These are phyloP conservation scores for Aspergillus viridinutans DNA, from an alignment of 2,329 filamentous ascomycete genomes.

Conservation along the genomic window DNA sequence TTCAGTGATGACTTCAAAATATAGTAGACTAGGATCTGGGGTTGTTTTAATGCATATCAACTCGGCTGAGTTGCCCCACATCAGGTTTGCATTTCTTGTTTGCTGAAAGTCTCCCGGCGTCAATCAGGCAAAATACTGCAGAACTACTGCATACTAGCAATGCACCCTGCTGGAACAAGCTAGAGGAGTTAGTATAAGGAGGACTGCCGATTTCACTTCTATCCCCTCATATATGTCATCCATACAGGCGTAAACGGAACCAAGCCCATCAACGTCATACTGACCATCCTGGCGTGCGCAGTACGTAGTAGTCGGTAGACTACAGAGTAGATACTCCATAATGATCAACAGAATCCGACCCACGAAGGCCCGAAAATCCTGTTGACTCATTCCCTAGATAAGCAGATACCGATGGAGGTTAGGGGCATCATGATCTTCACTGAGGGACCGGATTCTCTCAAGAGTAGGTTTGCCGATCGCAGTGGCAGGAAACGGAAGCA, in stretches of 20 bases:
- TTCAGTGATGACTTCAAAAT: conserved; percentile 1
- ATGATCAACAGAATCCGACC: neutral
- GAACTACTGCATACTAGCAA: neutral
- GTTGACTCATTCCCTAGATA: neutral
- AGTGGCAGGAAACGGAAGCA: neutral
- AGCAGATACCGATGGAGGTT: neutral
- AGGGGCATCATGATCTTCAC: neutral
- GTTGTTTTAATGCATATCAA: neutral
- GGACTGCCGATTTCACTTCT: neutral
- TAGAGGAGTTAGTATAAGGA: neutral
- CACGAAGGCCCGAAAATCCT: neutral
- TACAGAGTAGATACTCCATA: too few species aligned
- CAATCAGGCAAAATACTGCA: neutral
- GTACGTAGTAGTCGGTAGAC: too few species aligned
- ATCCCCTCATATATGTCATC: neutral
- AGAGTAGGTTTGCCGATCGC: neutral
- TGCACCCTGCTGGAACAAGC: neutral
- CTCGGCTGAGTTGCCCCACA: conserved; percentile 8
- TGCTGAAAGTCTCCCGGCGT: neutral
- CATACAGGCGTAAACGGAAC: neutral
- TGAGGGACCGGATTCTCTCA: neutral
- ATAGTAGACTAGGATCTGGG: neutral
- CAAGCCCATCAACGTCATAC: neutral
- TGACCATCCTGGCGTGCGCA: neutral
- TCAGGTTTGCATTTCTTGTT: neutral